Conservation (phyloP, 768 basidiomycete genomes). For the Pleurotus salmoneostramineus region DNA sequence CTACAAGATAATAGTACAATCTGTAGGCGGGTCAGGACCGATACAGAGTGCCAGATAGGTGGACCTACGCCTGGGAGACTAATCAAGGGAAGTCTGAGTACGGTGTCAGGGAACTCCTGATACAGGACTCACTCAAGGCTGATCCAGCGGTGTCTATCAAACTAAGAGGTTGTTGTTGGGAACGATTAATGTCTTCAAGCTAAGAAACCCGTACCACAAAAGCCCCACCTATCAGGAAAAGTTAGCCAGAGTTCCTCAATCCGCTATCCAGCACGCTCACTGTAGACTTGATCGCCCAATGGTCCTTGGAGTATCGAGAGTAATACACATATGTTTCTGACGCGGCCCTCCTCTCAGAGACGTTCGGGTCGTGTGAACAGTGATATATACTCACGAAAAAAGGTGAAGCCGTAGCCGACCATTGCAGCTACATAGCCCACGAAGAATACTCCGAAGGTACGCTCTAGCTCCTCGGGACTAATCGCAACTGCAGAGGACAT, state of each 20-base stretch:
- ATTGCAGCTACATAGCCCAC: conserved; percentile 22
- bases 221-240: background rate
- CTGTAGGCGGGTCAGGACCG: conserved; percentile 4
- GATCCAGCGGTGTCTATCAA: conserved; percentile 17
- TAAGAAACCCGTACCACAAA: background rate
- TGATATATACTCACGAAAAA: conserved; percentile 21
- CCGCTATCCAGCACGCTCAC: conserved; percentile 12
- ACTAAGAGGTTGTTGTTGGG: background rate
- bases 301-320: conserved; percentile 18
- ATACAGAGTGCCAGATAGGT: background rate
- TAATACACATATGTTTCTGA: conserved; percentile 24
- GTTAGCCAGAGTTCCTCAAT: conserved; percentile 14
- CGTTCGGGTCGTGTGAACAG: background rate
- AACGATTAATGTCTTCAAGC: background rate
- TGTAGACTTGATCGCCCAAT: conserved; percentile 14
- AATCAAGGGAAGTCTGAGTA: background rate
- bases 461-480: conserved; percentile 14
- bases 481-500: conserved; percentile 6
- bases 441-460: conserved; percentile 22
- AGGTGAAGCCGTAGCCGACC: conserved; percentile 24
- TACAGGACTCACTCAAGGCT: conserved; percentile 14
- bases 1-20: conserved; percentile 20
- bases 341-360: background rate
- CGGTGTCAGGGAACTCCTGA: background rate
- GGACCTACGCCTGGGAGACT: conserved; percentile 13